Evolutionary conservation across 2,329 filamentous ascomycete species (phyloP).

Genomic region (Cordyceps cicadae): DNA sequence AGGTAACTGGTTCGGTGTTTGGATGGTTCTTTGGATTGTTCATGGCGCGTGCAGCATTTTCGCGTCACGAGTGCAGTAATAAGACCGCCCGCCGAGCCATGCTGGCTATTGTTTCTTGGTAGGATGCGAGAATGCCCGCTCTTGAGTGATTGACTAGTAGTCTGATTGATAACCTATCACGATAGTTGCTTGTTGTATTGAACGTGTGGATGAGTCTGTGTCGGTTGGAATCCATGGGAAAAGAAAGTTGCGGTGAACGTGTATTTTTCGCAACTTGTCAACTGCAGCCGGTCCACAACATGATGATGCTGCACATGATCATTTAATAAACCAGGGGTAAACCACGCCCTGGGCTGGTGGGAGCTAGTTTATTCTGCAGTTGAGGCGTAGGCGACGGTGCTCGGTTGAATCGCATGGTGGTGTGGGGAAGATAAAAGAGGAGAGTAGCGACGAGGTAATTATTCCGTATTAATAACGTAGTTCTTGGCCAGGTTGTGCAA

Average conservation of each 20-base stretch:
- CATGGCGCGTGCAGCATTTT: not conserved
- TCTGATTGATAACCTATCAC: no score
- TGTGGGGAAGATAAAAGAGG: not conserved
- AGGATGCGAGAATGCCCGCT: not conserved
- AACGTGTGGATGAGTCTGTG: not conserved
- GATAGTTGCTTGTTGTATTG: not conserved
- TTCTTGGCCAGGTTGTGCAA: not conserved
- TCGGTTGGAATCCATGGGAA: not conserved
- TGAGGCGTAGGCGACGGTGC: slow-evolving; percentile 3
- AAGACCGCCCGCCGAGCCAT: not conserved
- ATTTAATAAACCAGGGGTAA: not conserved
- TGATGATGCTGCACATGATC: slow-evolving; percentile 10
- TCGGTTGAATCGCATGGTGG: slow-evolving; percentile 10
- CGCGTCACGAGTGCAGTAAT: not conserved
- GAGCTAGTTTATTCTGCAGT: slow-evolving; percentile 2
- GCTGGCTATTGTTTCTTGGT: not conserved
- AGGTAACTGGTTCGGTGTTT: not conserved
- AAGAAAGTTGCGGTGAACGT: slow-evolving; percentile 1
- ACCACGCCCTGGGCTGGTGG: not conserved
- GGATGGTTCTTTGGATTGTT: not conserved
- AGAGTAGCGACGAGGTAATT: no score
- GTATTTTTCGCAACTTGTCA: not conserved
- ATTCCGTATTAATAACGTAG: not conserved
- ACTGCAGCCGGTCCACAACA: not conserved
- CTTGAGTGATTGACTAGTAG: not conserved